Base-by-base conservation (phyloP, 768 basidiomycete genomes). In the Kwoniella shandongensis region DNA sequence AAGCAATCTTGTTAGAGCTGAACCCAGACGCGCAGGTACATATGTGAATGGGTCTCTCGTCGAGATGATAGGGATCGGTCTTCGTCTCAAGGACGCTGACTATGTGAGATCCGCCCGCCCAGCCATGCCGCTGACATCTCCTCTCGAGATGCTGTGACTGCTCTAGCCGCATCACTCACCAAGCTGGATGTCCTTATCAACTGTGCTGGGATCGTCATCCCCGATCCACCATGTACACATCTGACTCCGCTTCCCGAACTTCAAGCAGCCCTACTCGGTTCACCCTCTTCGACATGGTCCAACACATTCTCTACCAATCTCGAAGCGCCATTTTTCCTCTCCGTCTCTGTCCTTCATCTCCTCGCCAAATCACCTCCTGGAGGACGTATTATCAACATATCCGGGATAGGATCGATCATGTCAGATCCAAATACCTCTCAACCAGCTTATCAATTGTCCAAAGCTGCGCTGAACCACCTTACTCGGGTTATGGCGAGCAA, bases 71-170 rank as follows among this genome's bases (percentile, higher is more conserved):
- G n/a, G n/a, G n/a, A n/a, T n/a, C n/a, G n/a, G n/a, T n/a, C n/a
- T n/a, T n/a, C n/a, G n/a, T n/a, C n/a, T n/a, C n/a, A n/a, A n/a
- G n/a, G n/a, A n/a, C n/a, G n/a, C n/a, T n/a, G n/a, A n/a, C n/a
- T n/a, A n/a, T n/a, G n/a, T n/a, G n/a, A n/a, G n/a, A n/a, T 32
- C 39, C 38, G 1, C 39, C 15, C 7, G 7, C 12, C 2, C 41
- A 65, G 63, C 23, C 54, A 62, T 15, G 47, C 54, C 15, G 68
- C 65, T 18, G 68, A 70, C 44, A 63, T 70, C 13, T 65, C 65
- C 15, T 46, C 57, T 22, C 57, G 66, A 55, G 59, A 55, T 17
- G 39, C 30, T n/a, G 57, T 66, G n/a, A 49, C 52, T 27, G 53
- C 30, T 23, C 51, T 70, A 4, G 50, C 40, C 2, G 12, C 46